Evolutionary conservation across 2,329 filamentous ascomycete genomes (phyloP).

Genomic region (Aaosphaeria pasadenensis): DNA sequence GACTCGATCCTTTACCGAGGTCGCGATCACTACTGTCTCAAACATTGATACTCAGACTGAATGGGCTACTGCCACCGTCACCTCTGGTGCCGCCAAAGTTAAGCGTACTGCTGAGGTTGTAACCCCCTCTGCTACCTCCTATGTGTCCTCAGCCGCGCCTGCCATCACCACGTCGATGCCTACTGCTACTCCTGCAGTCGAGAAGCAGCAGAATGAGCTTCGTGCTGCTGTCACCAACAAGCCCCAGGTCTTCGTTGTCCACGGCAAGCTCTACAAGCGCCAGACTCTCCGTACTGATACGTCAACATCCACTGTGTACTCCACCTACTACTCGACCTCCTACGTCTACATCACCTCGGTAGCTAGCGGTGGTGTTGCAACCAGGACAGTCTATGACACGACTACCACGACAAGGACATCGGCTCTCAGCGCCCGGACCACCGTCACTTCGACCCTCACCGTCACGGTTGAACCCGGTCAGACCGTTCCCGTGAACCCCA

Average conservation of each 20-base stretch:
- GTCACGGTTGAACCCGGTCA: slow-evolving; percentile 2
- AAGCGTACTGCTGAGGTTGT: background rate
- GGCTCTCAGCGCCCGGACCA: background rate
- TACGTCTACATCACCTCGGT: background rate
- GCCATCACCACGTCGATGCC: background rate
- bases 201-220: background rate
- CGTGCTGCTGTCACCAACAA: background rate
- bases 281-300: background rate
- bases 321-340: background rate
- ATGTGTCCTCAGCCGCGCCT: background rate
- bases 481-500: background rate
- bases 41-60: slow-evolving; percentile 3
- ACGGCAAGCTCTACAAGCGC: background rate
- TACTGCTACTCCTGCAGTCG: background rate
- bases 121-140: background rate
- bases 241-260: background rate
- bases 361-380: background rate
- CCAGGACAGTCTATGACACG: background rate
- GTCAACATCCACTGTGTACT: background rate
- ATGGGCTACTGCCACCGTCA: slow-evolving; percentile 3
- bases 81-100: background rate
- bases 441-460: slow-evolving; percentile 1
- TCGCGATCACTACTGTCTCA: background rate
- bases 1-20: background rate
- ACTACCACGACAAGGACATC: slow-evolving; percentile 1